A percentile compares a stretch with the other conserved stretches of the same genome.
phyloP scores from a whole-genome alignment of 2,329 filamentous ascomycete species.

The Sporothrix dimorphospora region DNA sequence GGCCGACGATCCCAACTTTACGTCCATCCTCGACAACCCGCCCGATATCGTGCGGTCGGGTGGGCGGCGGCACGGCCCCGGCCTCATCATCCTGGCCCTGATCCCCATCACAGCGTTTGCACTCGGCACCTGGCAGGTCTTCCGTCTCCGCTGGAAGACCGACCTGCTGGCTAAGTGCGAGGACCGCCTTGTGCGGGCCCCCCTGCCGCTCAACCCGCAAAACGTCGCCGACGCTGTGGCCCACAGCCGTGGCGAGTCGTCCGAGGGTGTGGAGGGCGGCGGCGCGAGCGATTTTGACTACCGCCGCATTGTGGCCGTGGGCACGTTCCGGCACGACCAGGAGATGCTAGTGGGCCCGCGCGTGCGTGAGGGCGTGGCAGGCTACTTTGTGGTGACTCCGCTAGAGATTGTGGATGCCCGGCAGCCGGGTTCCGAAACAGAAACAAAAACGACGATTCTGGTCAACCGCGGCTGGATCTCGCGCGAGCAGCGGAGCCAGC shows the following conservation, averaged over 20 bases:
- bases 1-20: slow-evolving; percentile 77
- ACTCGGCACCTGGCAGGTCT: slow-evolving; percentile 93
- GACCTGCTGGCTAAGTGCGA: slow-evolving; percentile 89
- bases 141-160: slow-evolving; percentile 91
- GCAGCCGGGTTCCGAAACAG: slow-evolving; percentile 34
- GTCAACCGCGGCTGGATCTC: slow-evolving; percentile 92
- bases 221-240: slow-evolving; percentile 80
- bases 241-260: slow-evolving; percentile 40
- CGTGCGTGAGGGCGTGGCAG: slow-evolving; percentile 84
- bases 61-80: slow-evolving; percentile 73
- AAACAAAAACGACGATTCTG: slow-evolving; percentile 56
- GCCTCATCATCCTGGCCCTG: slow-evolving; percentile 77
- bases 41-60: slow-evolving; percentile 76
- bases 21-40: slow-evolving; percentile 85
- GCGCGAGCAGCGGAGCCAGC: slow-evolving; percentile 70
- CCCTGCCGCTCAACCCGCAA: slow-evolving; percentile 77
- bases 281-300: slow-evolving; percentile 73
- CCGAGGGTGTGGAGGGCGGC: slow-evolving; percentile 12
- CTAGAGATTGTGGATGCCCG: slow-evolving; percentile 57
- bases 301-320: slow-evolving; percentile 75
- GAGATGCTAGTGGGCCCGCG: slow-evolving; percentile 97
- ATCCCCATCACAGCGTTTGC: slow-evolving; percentile 91
- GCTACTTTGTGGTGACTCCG: slow-evolving; percentile 89
- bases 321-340: slow-evolving; percentile 78
- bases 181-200: slow-evolving; percentile 83